These are phyloP conservation scores for Aspergillus alliaceus DNA, from an alignment of 2,329 filamentous ascomycete genomes.

Conservation along the genomic window DNA sequence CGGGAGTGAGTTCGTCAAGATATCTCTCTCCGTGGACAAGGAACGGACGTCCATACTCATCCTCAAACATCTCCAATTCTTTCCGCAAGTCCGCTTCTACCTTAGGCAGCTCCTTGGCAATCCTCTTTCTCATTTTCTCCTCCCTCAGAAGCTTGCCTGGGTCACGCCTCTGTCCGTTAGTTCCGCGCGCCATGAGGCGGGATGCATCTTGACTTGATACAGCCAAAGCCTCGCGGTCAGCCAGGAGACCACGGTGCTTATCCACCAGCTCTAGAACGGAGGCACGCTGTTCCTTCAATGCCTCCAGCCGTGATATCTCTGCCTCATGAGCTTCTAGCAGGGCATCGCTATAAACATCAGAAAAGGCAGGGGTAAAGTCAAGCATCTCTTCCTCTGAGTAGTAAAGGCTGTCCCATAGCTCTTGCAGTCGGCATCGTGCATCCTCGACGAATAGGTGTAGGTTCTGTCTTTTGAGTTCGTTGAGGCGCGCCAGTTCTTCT, in stretches of 20 bases:
- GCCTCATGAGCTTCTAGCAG: conserved; percentile 91
- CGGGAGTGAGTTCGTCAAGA: conserved; percentile 72
- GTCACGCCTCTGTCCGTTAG: conserved; percentile 91
- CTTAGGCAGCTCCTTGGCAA: conserved; percentile 93
- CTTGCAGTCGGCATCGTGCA: conserved; percentile 83
- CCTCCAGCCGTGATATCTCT: conserved; percentile 79
- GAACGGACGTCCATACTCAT: conserved; percentile 92
- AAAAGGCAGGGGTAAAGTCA: conserved; percentile 94
- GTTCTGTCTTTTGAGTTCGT: conserved; percentile 93
- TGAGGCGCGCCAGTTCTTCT: conserved; percentile 80
- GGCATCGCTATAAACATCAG: conserved; percentile 94
- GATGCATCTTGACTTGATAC: conserved; percentile 93
- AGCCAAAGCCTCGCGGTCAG: conserved; percentile 83
- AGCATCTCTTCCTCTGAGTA: conserved; percentile 99
- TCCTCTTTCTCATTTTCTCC: conserved; percentile 98
- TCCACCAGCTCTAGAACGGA: conserved; percentile 82
- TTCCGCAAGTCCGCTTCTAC: conserved; percentile 80
- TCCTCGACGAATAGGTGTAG: conserved; percentile 96
- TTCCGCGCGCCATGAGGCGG: conserved; percentile 83
- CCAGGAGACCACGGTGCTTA: conserved; percentile 75
- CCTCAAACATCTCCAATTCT: conserved; percentile 82
- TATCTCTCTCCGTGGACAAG: conserved; percentile 90
- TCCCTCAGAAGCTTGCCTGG: conserved; percentile 90
- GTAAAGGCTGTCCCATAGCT: conserved; percentile 91
- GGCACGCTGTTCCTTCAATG: conserved; percentile 80